Evolutionary conservation across 2,329 filamentous ascomycete genomes (phyloP).

Genomic region (Cladosporium cucumerinum): DNA sequence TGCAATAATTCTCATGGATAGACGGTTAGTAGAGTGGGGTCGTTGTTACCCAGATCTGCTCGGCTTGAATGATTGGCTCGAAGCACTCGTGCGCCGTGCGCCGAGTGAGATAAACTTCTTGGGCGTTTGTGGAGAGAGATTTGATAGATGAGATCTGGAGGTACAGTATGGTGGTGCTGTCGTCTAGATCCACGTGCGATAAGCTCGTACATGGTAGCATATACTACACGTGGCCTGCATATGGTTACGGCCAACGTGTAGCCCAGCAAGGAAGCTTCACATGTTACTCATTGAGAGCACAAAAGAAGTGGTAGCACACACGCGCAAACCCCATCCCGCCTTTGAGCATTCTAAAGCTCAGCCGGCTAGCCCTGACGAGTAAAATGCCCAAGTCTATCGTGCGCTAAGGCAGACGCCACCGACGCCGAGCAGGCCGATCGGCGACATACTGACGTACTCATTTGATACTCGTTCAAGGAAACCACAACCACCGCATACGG

Average conservation of each 20-base stretch:
- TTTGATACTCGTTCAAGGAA: not conserved
- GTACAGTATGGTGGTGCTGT: not conserved
- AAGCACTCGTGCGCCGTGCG: not conserved
- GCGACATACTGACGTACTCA: slow-evolving; percentile 3
- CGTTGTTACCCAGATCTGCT: not conserved
- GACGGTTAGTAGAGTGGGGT: not conserved
- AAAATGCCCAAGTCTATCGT: not conserved
- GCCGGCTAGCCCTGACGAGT: not conserved
- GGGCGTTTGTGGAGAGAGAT: slow-evolving; percentile 4
- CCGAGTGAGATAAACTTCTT: slow-evolving; percentile 11
- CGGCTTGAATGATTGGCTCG: slow-evolving; percentile 9
- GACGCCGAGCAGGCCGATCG: not conserved
- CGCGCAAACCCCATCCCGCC: not conserved
- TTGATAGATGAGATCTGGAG: not conserved
- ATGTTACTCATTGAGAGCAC: not conserved
- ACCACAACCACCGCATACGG: not conserved
- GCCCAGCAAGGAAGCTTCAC: not conserved
- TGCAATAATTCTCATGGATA: not conserved
- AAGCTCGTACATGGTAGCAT: not conserved
- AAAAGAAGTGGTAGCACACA: not conserved
- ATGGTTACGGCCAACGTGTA: too few species aligned
- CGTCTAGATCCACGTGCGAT: too few species aligned
- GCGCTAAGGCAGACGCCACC: not conserved
- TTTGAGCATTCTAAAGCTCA: not conserved
- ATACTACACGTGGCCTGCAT: too few species aligned